phyloP scores from a whole-genome alignment of 2,329 filamentous ascomycete genomes.

The Lojkania enalia region DNA sequence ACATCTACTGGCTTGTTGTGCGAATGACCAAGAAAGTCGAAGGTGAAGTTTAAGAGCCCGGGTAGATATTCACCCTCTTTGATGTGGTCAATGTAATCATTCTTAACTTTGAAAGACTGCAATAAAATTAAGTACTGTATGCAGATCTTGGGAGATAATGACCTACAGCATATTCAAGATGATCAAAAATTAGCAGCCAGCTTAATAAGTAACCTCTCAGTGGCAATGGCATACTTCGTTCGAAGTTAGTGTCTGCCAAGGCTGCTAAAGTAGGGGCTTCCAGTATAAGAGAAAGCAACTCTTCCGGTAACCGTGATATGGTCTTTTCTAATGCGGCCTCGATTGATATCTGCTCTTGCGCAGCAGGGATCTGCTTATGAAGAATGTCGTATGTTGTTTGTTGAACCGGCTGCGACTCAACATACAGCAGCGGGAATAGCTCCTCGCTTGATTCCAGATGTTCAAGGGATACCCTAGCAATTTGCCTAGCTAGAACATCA shows the following conservation, averaged over 20 bases:
- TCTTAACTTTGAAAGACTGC: slow-evolving; percentile 76
- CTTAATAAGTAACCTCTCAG: slow-evolving; percentile 82
- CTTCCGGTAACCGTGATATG: slow-evolving; percentile 75
- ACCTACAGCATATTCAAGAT: slow-evolving; percentile 69
- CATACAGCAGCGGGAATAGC: slow-evolving; percentile 75
- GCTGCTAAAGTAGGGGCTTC: slow-evolving; percentile 73
- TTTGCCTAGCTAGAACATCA: slow-evolving; percentile 69
- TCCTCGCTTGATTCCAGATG: slow-evolving; percentile 66
- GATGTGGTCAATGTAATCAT: slow-evolving; percentile 77
- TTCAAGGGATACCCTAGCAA: slow-evolving; percentile 65
- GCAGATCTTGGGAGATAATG: neutral
- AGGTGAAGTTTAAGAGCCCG: slow-evolving; percentile 75
- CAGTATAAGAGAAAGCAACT: slow-evolving; percentile 80
- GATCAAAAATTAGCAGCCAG: slow-evolving; percentile 89
- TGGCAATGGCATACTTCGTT: slow-evolving; percentile 65
- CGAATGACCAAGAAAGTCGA: slow-evolving; percentile 81
- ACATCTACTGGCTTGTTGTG: slow-evolving; percentile 70
- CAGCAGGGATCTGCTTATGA: slow-evolving; percentile 74
- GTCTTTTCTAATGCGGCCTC: slow-evolving; percentile 73
- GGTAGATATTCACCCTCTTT: slow-evolving; percentile 71
- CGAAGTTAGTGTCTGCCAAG: slow-evolving; percentile 66
- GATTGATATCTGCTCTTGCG: slow-evolving; percentile 81
- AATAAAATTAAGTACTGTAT: slow-evolving; percentile 25
- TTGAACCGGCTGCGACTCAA: slow-evolving; percentile 74
- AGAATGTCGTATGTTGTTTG: slow-evolving; percentile 79